Base-by-base conservation (phyloP, 2,329 filamentous ascomycete genomes). In the Aureobasidium musti region DNA sequence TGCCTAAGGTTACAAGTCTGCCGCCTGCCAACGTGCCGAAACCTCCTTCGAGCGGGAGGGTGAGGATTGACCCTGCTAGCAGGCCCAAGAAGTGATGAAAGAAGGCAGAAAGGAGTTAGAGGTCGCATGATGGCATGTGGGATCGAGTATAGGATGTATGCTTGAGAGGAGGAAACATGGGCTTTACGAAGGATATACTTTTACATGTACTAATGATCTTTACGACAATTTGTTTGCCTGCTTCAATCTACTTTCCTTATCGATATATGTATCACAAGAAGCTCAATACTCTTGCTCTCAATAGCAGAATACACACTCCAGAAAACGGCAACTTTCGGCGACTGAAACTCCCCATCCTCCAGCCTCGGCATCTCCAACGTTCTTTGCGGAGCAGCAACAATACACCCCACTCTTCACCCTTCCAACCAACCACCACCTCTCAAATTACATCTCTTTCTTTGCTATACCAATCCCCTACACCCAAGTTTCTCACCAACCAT, bases 1-100 rank as follows among this genome's bases (percentile, higher is more conserved):
- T 43, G 28, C 45, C 45, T 13, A 53, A 35, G 21, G 39, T 45
- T 47, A 19, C 45, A 11, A 30, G 45, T 13, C 53, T 52, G 49
- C 63, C 68, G 26, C 43, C 59, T 35, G 63, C 56, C n/a, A 67
- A 28, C 17, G 45, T 49, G 37, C 53, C 43, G 47, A 70, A 64
- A 47, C 54, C 54, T 45, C 56, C 61, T 66, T 56, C 65, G 30
- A 28, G 37, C 21, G 50, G 35, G 1, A 72, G 70, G 60, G 63
- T 66, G 17, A 69, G 66, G 35, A 60, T 72, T 49, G 70, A 56
- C 57, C 54, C 71, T 37, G 71, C 68, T 14, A 71, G 70, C 50
- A 67, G 63, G 52, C 71, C 63, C 4, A 67, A 67, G 61, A 63
- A 52, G 59, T 52, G 17, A 11, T 8, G 8, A 7, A 7, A n/a